Evolutionary conservation across 257 asterid species (phyloP), one percentile per base, ranked within the genome.

Genomic region (Solanum gandarillasii): DNA sequence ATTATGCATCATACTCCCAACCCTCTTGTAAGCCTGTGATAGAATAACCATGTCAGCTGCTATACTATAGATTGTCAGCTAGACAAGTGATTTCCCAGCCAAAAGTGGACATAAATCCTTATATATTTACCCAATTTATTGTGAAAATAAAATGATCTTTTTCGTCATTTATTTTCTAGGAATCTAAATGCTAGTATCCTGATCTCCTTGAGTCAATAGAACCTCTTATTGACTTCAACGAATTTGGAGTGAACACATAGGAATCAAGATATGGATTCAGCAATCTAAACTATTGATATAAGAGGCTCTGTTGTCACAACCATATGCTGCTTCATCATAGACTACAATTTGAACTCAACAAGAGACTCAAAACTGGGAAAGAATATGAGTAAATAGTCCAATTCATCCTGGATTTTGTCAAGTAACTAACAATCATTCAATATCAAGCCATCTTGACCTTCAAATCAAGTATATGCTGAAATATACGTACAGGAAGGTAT

Each of bases 1-100:
- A 85, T 92, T 93, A 76, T 95, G 98, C 85, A 94, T 90, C 97
- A 95, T 95, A 90, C 95, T 92, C 81, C 98, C 98, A 91, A 95
- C 98, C 88, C 96, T 93, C 90, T 94, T 95, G 85, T 95, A 95
- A 68, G 98, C 98, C 98, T 95, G 83, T 21, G 83, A 84, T 16
- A 67, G 58, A 75, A 52, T 71, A 86, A 68, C 68, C 58, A 83
- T 70, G 83, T 55, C 52, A 89, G 82, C 34, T 18, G 65, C 31
- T 81, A 72, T 20, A 29, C 29, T 16, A 16, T 52, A 79, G 67
- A 81, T 81, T 81, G 70, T 86, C 58, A 85, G 86, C 83, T 83
- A 58, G 67, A 85, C 34, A 87, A 35, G 78, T 55, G 43, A 74
- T 58, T 25, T 86, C 48, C 39, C 39, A 71, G 62, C 83, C 23